A percentile compares a stretch with the other conserved stretches of the same genome.
Conservation (phyloP, 768 basidiomycete species). For the Russula griseocarnosa region DNA sequence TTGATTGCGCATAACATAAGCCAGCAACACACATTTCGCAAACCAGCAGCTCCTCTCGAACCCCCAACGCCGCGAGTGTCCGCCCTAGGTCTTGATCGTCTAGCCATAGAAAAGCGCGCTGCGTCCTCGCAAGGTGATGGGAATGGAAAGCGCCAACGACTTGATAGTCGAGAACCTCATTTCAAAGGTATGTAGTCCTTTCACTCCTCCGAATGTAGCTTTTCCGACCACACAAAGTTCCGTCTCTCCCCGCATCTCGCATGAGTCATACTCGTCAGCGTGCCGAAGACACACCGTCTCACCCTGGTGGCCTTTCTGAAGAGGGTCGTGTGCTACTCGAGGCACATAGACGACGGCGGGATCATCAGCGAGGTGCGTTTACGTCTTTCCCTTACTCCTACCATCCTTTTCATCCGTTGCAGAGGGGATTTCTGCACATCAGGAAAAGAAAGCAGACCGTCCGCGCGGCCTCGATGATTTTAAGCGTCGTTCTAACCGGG, state of each 20-base stretch:
- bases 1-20: slow-evolving; percentile 12
- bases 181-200: slow-evolving; percentile 74
- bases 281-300: slow-evolving; percentile 89
- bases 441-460: slow-evolving; percentile 52
- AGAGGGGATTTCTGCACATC: slow-evolving; percentile 71
- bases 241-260: slow-evolving; percentile 60
- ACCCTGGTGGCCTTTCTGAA: slow-evolving; percentile 84
- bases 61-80: slow-evolving; percentile 78
- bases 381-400: neutral
- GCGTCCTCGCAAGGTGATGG: slow-evolving; percentile 42
- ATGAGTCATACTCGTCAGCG: slow-evolving; percentile 61
- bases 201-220: neutral
- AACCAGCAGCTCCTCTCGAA: slow-evolving; percentile 67
- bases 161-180: slow-evolving; percentile 57
- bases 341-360: slow-evolving; percentile 66
- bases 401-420: neutral
- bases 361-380: slow-evolving; percentile 59
- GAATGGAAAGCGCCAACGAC: slow-evolving; percentile 62
- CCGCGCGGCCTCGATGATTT: slow-evolving; percentile 89
- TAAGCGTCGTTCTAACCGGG: slow-evolving; percentile 84
- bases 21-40: slow-evolving; percentile 77
- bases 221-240: slow-evolving; percentile 50
- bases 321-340: slow-evolving; percentile 66
- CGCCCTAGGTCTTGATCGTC: slow-evolving; percentile 77
- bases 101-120: slow-evolving; percentile 84